phyloP scores from a whole-genome alignment of 768 basidiomycete genomes.

The Boletus rex-veris region DNA sequence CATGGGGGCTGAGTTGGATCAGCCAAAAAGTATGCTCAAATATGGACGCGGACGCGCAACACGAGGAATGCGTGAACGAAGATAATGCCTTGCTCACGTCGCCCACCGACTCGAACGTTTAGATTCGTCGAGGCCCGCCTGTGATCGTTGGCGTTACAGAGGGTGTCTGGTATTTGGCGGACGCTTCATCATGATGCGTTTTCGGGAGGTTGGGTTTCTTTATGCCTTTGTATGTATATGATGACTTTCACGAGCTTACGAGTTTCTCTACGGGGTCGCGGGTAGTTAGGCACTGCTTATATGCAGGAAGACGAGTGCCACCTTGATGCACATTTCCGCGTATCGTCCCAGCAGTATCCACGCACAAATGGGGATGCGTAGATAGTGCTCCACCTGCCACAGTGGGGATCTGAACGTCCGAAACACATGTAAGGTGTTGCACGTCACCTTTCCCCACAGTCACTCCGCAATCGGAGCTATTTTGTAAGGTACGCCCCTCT shows the following conservation, averaged over 20 bases:
- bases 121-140: background rate
- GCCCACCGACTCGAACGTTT: constrained; percentile 4
- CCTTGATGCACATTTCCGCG: too few species aligned
- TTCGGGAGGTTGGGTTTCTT: background rate
- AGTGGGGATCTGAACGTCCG: background rate
- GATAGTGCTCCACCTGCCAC: background rate
- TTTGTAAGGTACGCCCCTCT: too few species aligned
- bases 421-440: background rate
- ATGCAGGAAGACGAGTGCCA: too few species aligned
- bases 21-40: constrained; percentile 15
- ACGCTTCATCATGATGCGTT: too few species aligned
- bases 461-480: too few species aligned
- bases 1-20: constrained; percentile 49
- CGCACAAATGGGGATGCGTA: background rate
- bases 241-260: constrained; percentile 9
- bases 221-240: constrained; percentile 5
- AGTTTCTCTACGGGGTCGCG: background rate
- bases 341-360: background rate
- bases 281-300: too few species aligned
- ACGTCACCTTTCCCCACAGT: background rate
- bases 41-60: background rate
- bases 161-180: background rate
- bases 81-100: constrained; percentile 16
- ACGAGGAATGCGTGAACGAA: background rate
- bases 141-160: background rate